Evolutionary conservation across 345 rosid genomes (phyloP).

Genomic region (Noccaea caerulescens): DNA sequence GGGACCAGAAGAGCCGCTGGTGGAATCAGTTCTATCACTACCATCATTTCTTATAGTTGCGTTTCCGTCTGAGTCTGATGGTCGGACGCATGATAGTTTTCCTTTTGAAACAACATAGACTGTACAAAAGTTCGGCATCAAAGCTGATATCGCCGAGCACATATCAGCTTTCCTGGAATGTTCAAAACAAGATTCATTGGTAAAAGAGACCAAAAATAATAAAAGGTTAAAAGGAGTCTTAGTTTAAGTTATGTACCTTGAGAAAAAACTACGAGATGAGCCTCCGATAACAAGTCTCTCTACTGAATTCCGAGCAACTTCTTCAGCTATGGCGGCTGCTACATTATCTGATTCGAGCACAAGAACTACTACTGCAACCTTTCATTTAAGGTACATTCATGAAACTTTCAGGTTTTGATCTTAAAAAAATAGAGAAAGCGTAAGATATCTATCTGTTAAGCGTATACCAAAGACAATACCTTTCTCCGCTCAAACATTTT

Average conservation of each 20-base stretch:
- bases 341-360: slow-evolving; percentile 69
- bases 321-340: slow-evolving; percentile 68
- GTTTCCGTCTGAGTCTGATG: slow-evolving; percentile 64
- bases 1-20: slow-evolving; percentile 50
- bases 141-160: slow-evolving; percentile 65
- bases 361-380: slow-evolving; percentile 66
- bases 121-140: slow-evolving; percentile 71
- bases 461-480: slow-evolving; percentile 45
- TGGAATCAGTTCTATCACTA: slow-evolving; percentile 54
- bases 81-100: slow-evolving; percentile 69
- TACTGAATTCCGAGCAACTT: slow-evolving; percentile 50
- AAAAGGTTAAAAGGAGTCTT: neutral
- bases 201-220: slow-evolving; percentile 12
- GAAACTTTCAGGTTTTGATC: slow-evolving; percentile 14
- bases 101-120: slow-evolving; percentile 81
- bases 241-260: slow-evolving; percentile 51
- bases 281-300: slow-evolving; percentile 84
- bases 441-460: slow-evolving; percentile 3
- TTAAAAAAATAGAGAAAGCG: neutral
- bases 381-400: slow-evolving; percentile 23
- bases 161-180: slow-evolving; percentile 50
- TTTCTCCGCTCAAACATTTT: slow-evolving; percentile 57
- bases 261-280: slow-evolving; percentile 60
- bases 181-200: slow-evolving; percentile 19
- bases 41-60: slow-evolving; percentile 58